Evolutionary conservation across 768 basidiomycete species (phyloP).

Genomic region (Paxillus ammoniavirescens): DNA sequence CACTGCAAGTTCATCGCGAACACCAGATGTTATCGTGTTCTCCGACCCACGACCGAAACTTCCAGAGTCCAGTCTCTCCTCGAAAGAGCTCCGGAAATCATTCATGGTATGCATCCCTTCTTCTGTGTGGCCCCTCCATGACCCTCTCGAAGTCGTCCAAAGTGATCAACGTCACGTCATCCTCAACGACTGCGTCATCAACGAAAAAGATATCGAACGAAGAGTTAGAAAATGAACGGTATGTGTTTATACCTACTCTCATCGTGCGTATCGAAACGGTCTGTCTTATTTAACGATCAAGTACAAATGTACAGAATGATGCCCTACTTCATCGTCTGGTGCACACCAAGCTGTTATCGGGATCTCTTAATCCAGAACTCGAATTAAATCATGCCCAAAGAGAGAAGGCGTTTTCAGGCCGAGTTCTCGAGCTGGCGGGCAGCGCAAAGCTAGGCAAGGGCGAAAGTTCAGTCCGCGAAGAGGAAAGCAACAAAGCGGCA

Average conservation of each 20-base stretch:
- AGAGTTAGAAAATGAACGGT: conserved; percentile 61
- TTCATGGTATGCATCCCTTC: conserved; percentile 65
- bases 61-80: conserved; percentile 14
- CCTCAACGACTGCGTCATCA: conserved; percentile 19
- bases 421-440: conserved; percentile 71
- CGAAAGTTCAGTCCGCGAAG: conserved; percentile 55
- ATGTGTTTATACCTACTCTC: conserved; percentile 5
- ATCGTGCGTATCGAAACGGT: background rate
- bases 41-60: conserved; percentile 33
- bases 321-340: conserved; percentile 74
- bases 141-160: conserved; percentile 64
- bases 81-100: conserved; percentile 52
- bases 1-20: conserved; percentile 31
- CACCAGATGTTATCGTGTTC: conserved; percentile 59
- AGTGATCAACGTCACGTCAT: conserved; percentile 52
- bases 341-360: conserved; percentile 77
- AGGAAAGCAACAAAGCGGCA: conserved; percentile 67
- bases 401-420: conserved; percentile 73
- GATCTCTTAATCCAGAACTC: conserved; percentile 62
- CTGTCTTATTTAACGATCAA: conserved; percentile 27
- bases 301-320: conserved; percentile 77
- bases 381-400: conserved; percentile 63
- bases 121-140: background rate
- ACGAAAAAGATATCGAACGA: conserved; percentile 23
- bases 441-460: conserved; percentile 72